Base-by-base conservation (phyloP, 106 monocot species). In the Cymbidium sinense region DNA sequence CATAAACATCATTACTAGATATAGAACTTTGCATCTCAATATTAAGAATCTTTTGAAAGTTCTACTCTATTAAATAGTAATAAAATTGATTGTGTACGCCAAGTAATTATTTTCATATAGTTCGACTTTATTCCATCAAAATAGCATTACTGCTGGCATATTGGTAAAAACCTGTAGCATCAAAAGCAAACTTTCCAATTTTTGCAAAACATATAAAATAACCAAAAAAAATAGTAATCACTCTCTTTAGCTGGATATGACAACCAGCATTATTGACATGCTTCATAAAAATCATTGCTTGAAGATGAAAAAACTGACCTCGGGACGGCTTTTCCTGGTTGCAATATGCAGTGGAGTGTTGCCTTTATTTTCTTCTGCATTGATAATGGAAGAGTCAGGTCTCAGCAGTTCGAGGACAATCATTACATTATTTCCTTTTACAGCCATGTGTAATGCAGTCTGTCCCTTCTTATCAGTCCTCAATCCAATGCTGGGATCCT, bases 401-500 rank as follows among this genome's bases (percentile, higher is more conserved):
- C 82, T 88, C 31, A 95, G 43, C 75, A 95, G 82, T 72, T 92
- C 95, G 34, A 76, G 29, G 28, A 95, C 86, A 7, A 92, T 88
- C 0, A 80, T 86, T 25, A 86, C 81, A 79, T 93, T 91, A 65
- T 89, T 86, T 13, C 96, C 93, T 82, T 96, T 93, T 15, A 93
- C 89, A 13, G 93, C 93, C 93, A 93, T 93, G 83, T 96, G 96
- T 10, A 93, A 81, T 70, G 93, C 91, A 5, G 96, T 88, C 50
- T 96, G 93, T 8, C 96, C 93, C 83, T 96, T 96, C 79, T 89
- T 93, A 73, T 96, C 93, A 0, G 76, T 84, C 73, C 85, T 86
- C 27, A 86, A 77, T 50, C 85, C 87, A 30, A 89, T 81, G 65
- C 72, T 58, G 18, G 93, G 91, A 44, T 96, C 96, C 77, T 86